Base-by-base conservation (phyloP, 352 stramenopile species). In the Phytophthora pluvialis region DNA sequence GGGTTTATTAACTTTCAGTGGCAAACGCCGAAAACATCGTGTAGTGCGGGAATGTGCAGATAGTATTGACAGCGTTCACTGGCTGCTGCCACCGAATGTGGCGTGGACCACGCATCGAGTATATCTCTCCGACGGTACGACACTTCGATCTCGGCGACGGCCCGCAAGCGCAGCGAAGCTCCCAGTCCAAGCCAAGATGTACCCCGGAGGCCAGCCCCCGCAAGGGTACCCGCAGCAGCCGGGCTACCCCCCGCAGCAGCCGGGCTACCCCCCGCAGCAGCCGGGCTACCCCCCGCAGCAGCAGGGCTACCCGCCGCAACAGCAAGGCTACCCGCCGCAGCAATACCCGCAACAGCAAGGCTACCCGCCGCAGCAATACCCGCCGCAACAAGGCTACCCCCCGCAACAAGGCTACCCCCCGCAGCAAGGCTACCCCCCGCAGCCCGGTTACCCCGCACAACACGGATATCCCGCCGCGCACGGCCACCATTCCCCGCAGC, bases 311-410 rank as follows among this genome's bases (percentile, higher is more conserved):
- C 33, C 31, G 10, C 48, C 48, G 3, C 48, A 21, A 21, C 59
- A 58, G 28, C 57, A 64, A 25, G 52, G 53, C 1, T 61, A 65
- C 49, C 36, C 60, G 47, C 33, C 43, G 0, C 64, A 67, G 39
- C 64, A 56, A 25, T 76, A 83, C 25, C 78, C 78, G 0, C 72
- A 67, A 0, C 73, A 82, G 35, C 73, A 72, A 10, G 75, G 72
- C 0, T 82, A 83, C 15, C 70, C 75, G 16, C 57, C 70, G 1
- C 68, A 75, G 32, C 76, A 69, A 18, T 85, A 83, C 18, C 70
- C 73, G 5, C 63, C 72, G 0, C 63, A 72, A 38, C 73, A 67
- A 10, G 75, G 72, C 0, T 78, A 78, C 38, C 73, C 73, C 1
- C 31, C 58, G 11, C 72, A 60, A 28, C 52, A 31, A 6, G 71